Conservation (phyloP, 495 filamentous ascomycete genomes). For the Clavariopsis aquatica region DNA sequence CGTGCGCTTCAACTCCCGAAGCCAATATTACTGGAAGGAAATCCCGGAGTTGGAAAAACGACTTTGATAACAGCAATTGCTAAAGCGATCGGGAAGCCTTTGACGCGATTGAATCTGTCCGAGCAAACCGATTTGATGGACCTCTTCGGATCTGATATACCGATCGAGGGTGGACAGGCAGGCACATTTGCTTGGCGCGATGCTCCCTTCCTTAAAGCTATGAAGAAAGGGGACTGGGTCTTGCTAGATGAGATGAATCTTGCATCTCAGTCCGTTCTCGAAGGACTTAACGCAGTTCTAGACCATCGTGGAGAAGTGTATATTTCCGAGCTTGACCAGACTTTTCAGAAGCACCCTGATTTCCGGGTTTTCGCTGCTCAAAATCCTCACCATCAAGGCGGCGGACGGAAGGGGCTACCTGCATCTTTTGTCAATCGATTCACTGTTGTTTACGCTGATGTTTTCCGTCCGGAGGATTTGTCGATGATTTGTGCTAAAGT, state of each 20-base stretch:
- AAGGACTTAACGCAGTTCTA: conserved; percentile 94
- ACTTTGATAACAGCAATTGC: conserved; percentile 85
- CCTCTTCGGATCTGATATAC: conserved; percentile 95
- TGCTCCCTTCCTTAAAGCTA: conserved; percentile 90
- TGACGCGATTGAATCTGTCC: conserved; percentile 93
- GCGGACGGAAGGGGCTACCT: conserved; percentile 91
- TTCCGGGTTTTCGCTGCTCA: conserved; percentile 95
- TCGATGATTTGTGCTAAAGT: conserved; percentile 74
- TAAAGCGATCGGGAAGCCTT: conserved; percentile 68
- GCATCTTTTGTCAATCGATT: conserved; percentile 97
- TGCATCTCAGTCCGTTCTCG: conserved; percentile 93
- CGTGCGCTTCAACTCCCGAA: conserved; percentile 87
- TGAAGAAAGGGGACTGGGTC: conserved; percentile 96
- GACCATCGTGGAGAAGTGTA: conserved; percentile 97
- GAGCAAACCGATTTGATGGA: conserved; percentile 98
- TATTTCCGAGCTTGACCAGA: conserved; percentile 89
- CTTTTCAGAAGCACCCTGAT: conserved; percentile 82
- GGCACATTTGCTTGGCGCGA: conserved; percentile 94
- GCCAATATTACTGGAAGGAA: conserved; percentile 91
- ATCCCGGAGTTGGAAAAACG: conserved; percentile 96
- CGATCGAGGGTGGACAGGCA: conserved; percentile 81
- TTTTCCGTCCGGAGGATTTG: conserved; percentile 78
- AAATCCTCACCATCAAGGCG: conserved; percentile 96
- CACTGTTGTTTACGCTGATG: conserved; percentile 93
- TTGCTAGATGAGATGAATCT: conserved; percentile 98